Conservation (phyloP, 2,329 filamentous ascomycete species). For the Ambrosiella cleistominuta region DNA sequence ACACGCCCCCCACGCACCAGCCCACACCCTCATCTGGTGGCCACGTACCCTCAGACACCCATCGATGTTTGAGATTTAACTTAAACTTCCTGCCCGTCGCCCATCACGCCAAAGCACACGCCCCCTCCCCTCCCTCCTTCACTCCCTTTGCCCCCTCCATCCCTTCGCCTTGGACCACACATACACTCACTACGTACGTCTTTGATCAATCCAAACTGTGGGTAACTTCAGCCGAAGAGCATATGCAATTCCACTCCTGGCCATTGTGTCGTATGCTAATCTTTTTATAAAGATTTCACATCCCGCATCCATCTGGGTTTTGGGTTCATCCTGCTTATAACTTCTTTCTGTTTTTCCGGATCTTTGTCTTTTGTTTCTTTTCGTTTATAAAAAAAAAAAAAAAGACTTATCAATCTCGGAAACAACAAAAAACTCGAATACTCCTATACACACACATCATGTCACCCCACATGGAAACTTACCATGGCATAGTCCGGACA, state of each 20-base stretch:
- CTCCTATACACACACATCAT: background rate
- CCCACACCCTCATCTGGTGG: background rate
- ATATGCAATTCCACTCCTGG: background rate
- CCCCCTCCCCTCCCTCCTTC: background rate
- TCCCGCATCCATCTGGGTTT: background rate
- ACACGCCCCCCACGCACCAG: background rate
- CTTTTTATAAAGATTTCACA: background rate
- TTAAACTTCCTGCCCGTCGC: background rate
- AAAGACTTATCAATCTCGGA: background rate
- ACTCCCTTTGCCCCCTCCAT: background rate
- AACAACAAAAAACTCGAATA: background rate
- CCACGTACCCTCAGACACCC: background rate
- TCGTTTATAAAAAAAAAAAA: background rate
- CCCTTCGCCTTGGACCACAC: background rate
- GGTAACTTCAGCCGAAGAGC: constrained; percentile 5
- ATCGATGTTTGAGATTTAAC: background rate
- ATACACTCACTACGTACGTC: background rate
- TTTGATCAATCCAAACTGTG: background rate
- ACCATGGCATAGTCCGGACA: constrained; percentile 87
- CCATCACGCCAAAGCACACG: background rate
- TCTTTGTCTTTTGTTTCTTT: background rate
- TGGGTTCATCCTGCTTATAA: background rate
- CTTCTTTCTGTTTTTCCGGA: background rate
- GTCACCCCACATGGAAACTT: constrained; percentile 69
- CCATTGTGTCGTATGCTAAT: background rate